A percentile compares a stretch with the other conserved stretches of the same genome.
phyloP scores from a whole-genome alignment of 1,139 yeast species.

The Blastobotrys capitulatus region DNA sequence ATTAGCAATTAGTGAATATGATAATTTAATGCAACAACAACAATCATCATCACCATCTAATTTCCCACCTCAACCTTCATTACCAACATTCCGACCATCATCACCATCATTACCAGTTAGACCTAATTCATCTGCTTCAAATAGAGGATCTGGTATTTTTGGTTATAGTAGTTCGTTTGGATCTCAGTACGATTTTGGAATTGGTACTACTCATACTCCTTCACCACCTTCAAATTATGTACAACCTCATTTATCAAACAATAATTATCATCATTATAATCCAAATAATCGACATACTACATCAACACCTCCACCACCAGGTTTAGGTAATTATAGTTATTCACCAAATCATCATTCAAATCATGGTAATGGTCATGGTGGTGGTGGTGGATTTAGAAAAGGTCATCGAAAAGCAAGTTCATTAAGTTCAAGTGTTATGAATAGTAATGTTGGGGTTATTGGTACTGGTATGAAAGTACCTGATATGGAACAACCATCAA shows the following conservation, averaged over 20 bases:
- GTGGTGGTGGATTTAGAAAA: constrained; percentile 18
- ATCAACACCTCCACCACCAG: background rate
- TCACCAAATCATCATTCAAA: background rate
- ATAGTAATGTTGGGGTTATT: constrained; percentile 15
- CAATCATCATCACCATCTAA: background rate
- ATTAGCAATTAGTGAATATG: background rate
- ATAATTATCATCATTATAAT: background rate
- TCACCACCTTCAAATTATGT: constrained; percentile 10
- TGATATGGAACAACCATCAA: constrained; percentile 21
- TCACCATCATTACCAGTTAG: constrained; percentile 25
- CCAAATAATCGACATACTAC: background rate
- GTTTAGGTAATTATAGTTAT: background rate
- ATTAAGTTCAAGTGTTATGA: constrained; percentile 18
- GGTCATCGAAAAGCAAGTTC: constrained; percentile 30
- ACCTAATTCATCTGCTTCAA: constrained; percentile 25
- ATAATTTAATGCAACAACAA: background rate
- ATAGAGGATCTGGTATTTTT: constrained; percentile 15
- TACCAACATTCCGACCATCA: constrained; percentile 19
- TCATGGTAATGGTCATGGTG: background rate
- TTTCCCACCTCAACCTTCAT: background rate
- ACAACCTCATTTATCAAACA: background rate
- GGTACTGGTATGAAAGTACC: constrained; percentile 13
- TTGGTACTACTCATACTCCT: constrained; percentile 7
- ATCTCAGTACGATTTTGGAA: constrained; percentile 5
- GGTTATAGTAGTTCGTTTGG: constrained; percentile 1